Percentiles rank a stretch among this genome's conserved stretches.
Evolutionary conservation across 495 filamentous ascomycete species (phyloP).

Genomic region (Penicillium coffeae): DNA sequence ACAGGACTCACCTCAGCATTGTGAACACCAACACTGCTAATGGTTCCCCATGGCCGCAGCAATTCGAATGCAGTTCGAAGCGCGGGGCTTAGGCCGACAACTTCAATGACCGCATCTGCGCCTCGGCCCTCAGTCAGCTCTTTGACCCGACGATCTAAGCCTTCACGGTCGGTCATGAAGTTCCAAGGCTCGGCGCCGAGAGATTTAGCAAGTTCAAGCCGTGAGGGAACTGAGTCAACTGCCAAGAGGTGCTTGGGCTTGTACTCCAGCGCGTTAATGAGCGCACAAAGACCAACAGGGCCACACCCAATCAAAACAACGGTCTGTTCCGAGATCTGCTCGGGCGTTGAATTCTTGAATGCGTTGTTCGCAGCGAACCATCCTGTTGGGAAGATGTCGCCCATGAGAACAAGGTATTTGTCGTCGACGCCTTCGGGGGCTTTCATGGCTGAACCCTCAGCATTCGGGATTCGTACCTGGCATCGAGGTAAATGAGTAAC

Average conservation of each 20-base stretch:
- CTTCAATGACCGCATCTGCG: constrained; percentile 88
- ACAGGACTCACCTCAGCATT: constrained; percentile 65
- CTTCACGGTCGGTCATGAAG: constrained; percentile 65
- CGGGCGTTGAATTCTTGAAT: constrained; percentile 60
- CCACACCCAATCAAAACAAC: constrained; percentile 88
- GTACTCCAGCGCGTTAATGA: constrained; percentile 78
- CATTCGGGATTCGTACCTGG: constrained; percentile 72
- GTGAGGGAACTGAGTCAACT: constrained; percentile 74
- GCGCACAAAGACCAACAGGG: constrained; percentile 81
- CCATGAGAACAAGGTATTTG: constrained; percentile 70
- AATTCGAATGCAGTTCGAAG: constrained; percentile 81
- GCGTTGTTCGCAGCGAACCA: constrained; percentile 86
- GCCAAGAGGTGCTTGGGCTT: constrained; percentile 79
- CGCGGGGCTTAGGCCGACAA: constrained; percentile 82
- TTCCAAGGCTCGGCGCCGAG: constrained; percentile 88
- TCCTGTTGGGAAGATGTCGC: constrained; percentile 68
- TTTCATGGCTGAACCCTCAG: constrained; percentile 76
- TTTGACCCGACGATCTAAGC: constrained; percentile 63
- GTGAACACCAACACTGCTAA: constrained; percentile 89
- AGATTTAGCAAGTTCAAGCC: constrained; percentile 70
- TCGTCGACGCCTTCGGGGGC: constrained; percentile 73
- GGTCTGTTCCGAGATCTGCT: constrained; percentile 63
- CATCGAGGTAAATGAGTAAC: background rate
- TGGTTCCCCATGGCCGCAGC: constrained; percentile 79
- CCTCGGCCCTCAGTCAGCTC: constrained; percentile 80